Base-by-base conservation (phyloP, 257 asterid genomes). In the Solanum medicagineum region DNA sequence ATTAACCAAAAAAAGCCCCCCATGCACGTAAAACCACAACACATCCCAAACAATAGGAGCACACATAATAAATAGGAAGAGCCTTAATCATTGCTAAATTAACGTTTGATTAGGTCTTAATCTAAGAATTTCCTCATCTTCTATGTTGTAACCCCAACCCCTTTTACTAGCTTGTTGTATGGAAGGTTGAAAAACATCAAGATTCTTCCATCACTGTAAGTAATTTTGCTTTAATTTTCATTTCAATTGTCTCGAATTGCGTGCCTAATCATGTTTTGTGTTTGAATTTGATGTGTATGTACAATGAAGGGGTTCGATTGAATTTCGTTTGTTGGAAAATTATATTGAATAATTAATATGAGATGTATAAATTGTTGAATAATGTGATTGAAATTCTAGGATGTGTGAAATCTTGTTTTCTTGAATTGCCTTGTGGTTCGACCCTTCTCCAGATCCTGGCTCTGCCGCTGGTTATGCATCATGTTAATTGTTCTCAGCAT, bases 1-100 rank as follows among this genome's bases (percentile, higher is more conserved):
- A 16, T 24, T 53, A 79, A 79, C 83, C 63, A 51, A 69, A 51
- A 29, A 53, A 79, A 29, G 24, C 10, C 83, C 65, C 65, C 60
- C 83, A 79, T 79, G 83, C 83, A 79, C 83, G 83, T 79, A 53
- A 79, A 26, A 26, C 83, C 83, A 79, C 83, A 79, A 53, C 65
- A n/a, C 65, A 79, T 79, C 66, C 83, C 13, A n/a, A 79, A 79
- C 49, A 79, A 79, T 79, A 79, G 83, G 83, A 75, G 22, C 42
- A 75, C 24, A 75, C 11, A 45, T 36, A 49, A 49, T 22, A 13
- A 74, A 75, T 53, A 40, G 42, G 60, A 77, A 77, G 63, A 51
- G 49, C 82, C 82, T 75, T 75, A 49, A 24, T 79, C 44, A 53
- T 79, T 53, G 29, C 65, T 77, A 26, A 26, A 77, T 49, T 77